Conservation (phyloP, 495 filamentous ascomycete genomes). For the Monascus purpureus region DNA sequence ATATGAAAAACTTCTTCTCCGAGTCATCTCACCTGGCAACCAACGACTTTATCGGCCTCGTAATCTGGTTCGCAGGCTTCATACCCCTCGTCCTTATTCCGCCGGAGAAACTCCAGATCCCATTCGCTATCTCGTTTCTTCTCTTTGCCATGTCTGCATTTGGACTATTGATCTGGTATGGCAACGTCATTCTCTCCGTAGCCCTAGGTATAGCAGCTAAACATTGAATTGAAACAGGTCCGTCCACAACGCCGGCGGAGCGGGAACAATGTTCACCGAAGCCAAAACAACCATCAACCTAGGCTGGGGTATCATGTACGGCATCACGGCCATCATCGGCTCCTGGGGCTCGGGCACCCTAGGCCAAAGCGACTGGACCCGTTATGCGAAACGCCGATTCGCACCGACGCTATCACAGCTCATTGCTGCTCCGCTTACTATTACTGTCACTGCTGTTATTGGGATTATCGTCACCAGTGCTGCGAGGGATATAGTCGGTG, state of each 20-base stretch:
- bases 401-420: slow-evolving; percentile 1
- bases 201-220: background rate
- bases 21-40: slow-evolving; percentile 3
- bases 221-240: background rate
- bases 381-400: slow-evolving; percentile 4
- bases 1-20: slow-evolving; percentile 3
- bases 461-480: background rate
- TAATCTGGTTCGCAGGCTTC: slow-evolving; percentile 4
- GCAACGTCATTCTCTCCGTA: background rate
- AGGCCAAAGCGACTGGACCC: slow-evolving; percentile 4
- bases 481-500: too few relatives aligned
- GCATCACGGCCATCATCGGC: slow-evolving; percentile 3
- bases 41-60: slow-evolving; percentile 4
- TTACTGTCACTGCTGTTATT: background rate
- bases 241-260: slow-evolving; percentile 2
- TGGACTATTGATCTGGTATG: slow-evolving; percentile 2
- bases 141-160: slow-evolving; percentile 1
- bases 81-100: slow-evolving; percentile 2
- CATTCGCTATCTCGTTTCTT: slow-evolving; percentile 2
- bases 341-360: slow-evolving; percentile 5
- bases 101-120: slow-evolving; percentile 2
- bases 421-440: background rate
- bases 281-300: slow-evolving; percentile 1
- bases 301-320: slow-evolving; percentile 4
- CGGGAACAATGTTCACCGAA: slow-evolving; percentile 2